Conservation (phyloP, 106 monocot genomes). For the Dendrobium nobile region DNA sequence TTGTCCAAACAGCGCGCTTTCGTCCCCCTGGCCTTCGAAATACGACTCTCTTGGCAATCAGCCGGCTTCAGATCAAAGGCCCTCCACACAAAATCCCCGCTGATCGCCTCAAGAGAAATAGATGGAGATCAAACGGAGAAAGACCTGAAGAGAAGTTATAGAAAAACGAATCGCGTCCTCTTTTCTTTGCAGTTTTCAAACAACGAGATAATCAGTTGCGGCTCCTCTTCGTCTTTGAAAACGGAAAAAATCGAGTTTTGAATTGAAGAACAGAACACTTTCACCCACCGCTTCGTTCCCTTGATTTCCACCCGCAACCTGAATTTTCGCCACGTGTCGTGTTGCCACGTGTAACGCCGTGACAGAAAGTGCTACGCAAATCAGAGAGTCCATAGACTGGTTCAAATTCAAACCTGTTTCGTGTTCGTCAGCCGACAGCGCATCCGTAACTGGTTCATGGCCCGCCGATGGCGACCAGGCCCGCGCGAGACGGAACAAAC, state of each 20-base stretch:
- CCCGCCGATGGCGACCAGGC: not conserved
- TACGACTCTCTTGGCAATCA: not conserved
- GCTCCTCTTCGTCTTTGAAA: not conserved
- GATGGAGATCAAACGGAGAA: not conserved
- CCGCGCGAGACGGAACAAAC: not conserved
- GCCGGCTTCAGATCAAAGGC: not conserved
- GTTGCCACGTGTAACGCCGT: not conserved
- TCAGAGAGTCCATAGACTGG: not conserved
- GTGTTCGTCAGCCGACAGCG: not conserved
- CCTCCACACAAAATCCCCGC: not conserved
- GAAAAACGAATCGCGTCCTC: not conserved
- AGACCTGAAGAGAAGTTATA: not conserved
- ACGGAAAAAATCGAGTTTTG: not conserved
- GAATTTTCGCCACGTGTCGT: not conserved
- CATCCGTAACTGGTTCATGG: not conserved
- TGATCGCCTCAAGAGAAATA: not conserved
- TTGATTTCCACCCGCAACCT: not conserved
- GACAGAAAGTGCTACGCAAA: too few relatives aligned
- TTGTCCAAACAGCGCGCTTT: not conserved
- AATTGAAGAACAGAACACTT: not conserved
- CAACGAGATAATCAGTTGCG: not conserved
- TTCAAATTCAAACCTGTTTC: not conserved
- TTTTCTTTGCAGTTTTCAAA: not conserved
- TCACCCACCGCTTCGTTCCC: not conserved
- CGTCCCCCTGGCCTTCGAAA: not conserved